Base-by-base conservation (phyloP, 768 basidiomycete genomes). In the Lactarius hengduanensis region DNA sequence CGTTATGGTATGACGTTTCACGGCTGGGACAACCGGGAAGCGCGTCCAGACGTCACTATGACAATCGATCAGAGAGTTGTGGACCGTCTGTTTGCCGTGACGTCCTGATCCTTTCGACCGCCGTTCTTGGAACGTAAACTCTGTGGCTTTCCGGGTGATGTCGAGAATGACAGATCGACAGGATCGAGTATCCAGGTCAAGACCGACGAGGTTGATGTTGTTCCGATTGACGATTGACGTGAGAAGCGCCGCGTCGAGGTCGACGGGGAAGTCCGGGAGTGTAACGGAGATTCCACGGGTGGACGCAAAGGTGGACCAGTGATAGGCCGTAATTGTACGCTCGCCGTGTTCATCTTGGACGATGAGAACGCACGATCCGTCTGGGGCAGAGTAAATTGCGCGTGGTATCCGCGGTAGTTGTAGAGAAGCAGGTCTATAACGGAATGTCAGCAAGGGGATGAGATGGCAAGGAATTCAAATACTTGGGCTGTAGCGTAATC, bases 221-320 rank as follows among this genome's bases (percentile, higher is more conserved):
- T 71, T 73, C 40, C 81, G 77, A 53, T 72, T 78, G 45, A 77
- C 75, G 18, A 88, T 62, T 0, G 86, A 86, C 0, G 85, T 86
- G 13, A 83, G 20, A 58, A 73, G 55, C 10, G 76, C 70, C 4
- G 70, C 69, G 2, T 74, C 70, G 5, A 68, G 61, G 10, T 62
- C 61, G 28, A 66, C 38, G 6, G 70, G 65, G 13, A 76, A 68
- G 0, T 71, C 68, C 0, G 74, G 76, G 10, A 83, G 62, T 13
- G 76, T 67, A 1, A 85, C 70, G 0, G 55, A 22, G 26, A 80
- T 81, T 18, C 85, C 86, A 11, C 76, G 71, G 0, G 79, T 76
- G 0, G 82, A 81, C 2, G 85, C 86, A 64, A 88, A 86, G 0
- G 84, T 83, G 4, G 74, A 76, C 83, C 82, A 86, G 69, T 87